Base-by-base conservation (phyloP, 805 yeast species). In the Candida awuae region DNA sequence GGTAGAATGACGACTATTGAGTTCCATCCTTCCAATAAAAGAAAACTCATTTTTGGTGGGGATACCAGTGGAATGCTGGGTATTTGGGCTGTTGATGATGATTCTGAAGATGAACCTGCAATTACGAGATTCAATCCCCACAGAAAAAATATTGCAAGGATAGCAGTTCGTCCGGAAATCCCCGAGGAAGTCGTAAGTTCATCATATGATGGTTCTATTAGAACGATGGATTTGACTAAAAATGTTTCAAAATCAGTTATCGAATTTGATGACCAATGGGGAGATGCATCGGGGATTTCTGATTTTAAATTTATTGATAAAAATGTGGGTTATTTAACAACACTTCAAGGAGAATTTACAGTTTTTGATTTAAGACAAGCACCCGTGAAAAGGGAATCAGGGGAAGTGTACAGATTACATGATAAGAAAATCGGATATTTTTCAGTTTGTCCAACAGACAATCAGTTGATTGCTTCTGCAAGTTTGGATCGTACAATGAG, bases 351-450 rank as follows among this genome's bases (percentile, higher is more conserved):
- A 2, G 79, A 79, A 42, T 81, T 90, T 56, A 77, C 84, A 16
- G 69, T 66, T n/a, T 69, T 80, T 44, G 97, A 90, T 56, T 38
- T 77, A 10, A 66, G 98, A 46, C 59, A 66, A 14, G 40, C 53
- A 26, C 20, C 25, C 12, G 35, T 43, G 7, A 41, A 35, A 14
- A 39, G 48, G 32, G 36, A 50, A 6, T 43, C 41, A 15, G 43
- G 51, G 5, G 49, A 59, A 5, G 60, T 78, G n/a, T 63, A 70
- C 32, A 67, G 94, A 46, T 58, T 88, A 13, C 85, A 88, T 41
- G 94, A 84, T 52, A 88, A 90, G 55, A 92, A 92, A 55, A 88
- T 92, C 40, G 97, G 97, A 0, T 86, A 94, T 1, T 85, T 92
- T 58, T 55, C 80, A 1, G 71, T 85, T 14, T 86, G 86, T 51